phyloP scores from a whole-genome alignment of 2,329 filamentous ascomycete genomes.

The Neonectria ditissima region DNA sequence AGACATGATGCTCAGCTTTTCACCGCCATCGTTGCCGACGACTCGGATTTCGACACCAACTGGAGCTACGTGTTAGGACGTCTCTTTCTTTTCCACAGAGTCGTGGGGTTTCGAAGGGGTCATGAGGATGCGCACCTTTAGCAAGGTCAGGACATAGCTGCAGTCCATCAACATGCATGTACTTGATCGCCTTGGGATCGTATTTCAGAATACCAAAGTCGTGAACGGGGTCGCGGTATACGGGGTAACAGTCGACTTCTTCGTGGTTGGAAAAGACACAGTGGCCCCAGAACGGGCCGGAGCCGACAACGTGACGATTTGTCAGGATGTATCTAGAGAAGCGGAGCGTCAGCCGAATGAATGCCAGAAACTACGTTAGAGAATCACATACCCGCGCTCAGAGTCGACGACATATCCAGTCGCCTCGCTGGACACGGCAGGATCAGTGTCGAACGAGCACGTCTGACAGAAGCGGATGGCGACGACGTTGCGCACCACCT shows the following conservation, averaged over 20 bases:
- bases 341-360: constrained; percentile 10
- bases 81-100: background rate
- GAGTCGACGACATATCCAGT: constrained; percentile 98
- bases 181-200: constrained; percentile 95
- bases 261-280: constrained; percentile 99
- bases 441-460: constrained; percentile 97
- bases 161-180: constrained; percentile 89
- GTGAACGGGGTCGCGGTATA: constrained; percentile 98
- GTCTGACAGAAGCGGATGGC: constrained; percentile 99
- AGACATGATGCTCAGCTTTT: constrained; percentile 97
- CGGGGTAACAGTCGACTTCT: constrained; percentile 92
- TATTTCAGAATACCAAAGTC: constrained; percentile 98
- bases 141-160: constrained; percentile 87
- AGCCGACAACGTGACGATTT: constrained; percentile 92
- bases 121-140: constrained; percentile 59
- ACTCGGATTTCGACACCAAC: constrained; percentile 96
- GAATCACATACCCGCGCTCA: constrained; percentile 76
- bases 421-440: constrained; percentile 92
- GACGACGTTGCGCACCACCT: constrained; percentile 93
- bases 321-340: constrained; percentile 78
- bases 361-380: background rate
- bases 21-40: constrained; percentile 97
- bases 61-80: constrained; percentile 40
- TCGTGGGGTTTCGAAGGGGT: background rate
- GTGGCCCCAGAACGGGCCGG: constrained; percentile 97